A percentile compares a stretch with the other conserved stretches of the same genome.
phyloP scores from a whole-genome alignment of 768 basidiomycete species.

The Podaxis sp. region DNA sequence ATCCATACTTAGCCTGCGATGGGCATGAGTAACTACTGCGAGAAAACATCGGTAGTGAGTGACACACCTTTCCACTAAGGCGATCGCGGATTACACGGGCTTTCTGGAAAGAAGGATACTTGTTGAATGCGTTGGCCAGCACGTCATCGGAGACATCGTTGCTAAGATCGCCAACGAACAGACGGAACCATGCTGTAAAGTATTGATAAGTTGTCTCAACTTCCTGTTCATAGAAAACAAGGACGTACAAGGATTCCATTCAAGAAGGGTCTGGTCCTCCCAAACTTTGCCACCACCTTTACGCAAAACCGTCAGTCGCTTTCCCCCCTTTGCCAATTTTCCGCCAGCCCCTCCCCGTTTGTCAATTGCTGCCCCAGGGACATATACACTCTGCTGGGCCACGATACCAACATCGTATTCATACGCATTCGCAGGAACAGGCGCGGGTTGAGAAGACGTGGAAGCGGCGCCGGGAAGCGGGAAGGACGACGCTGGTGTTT shows the following conservation, averaged over 20 bases:
- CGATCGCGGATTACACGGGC: slow-evolving; percentile 94
- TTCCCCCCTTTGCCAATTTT: slow-evolving; percentile 85
- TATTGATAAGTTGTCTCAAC: neutral
- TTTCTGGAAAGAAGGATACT: slow-evolving; percentile 92
- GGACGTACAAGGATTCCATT: slow-evolving; percentile 93
- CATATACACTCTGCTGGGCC: slow-evolving; percentile 90
- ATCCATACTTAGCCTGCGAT: slow-evolving; percentile 88
- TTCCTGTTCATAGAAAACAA: slow-evolving; percentile 11
- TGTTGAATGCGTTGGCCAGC: slow-evolving; percentile 87
- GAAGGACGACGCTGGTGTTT: slow-evolving; percentile 59
- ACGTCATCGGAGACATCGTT: slow-evolving; percentile 98
- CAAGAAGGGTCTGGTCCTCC: slow-evolving; percentile 96
- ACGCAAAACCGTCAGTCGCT: slow-evolving; percentile 89
- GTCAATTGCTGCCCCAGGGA: slow-evolving; percentile 88
- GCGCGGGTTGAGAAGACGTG: slow-evolving; percentile 66
- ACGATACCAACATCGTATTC: slow-evolving; percentile 91
- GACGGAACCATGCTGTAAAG: slow-evolving; percentile 86
- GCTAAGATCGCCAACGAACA: slow-evolving; percentile 97
- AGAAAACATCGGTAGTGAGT: slow-evolving; percentile 13
- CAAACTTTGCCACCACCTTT: slow-evolving; percentile 97
- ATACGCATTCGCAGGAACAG: slow-evolving; percentile 86
- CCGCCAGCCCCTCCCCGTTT: slow-evolving; percentile 84
- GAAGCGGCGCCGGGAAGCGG: slow-evolving; percentile 53
- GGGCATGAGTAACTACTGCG: slow-evolving; percentile 1
- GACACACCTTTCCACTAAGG: slow-evolving; percentile 80